A percentile compares a stretch with the other conserved stretches of the same genome.
Conservation (phyloP, 306 rosid genomes). For the Styphnolobium japonicum region DNA sequence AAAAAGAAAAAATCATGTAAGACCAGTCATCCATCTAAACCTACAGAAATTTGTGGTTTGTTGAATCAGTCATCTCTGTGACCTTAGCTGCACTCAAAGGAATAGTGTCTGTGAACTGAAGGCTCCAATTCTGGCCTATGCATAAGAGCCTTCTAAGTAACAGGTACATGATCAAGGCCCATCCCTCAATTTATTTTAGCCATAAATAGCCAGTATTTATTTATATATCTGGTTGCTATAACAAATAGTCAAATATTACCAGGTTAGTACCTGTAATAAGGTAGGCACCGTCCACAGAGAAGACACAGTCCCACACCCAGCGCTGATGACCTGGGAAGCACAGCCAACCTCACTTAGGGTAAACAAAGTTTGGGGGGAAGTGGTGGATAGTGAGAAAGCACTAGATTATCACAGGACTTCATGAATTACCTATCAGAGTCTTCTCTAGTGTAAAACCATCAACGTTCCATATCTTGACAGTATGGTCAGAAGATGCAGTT, state of each 20-base stretch:
- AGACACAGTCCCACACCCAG: slow-evolving; percentile 99
- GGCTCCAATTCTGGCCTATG: neutral
- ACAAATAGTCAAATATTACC: neutral
- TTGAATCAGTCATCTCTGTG: neutral
- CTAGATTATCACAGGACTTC: slow-evolving; percentile 12
- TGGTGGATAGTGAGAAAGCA: neutral
- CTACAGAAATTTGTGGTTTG: neutral
- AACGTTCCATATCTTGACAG: slow-evolving; percentile 97
- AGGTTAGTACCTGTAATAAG: slow-evolving; percentile 81
- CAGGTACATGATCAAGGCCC: neutral
- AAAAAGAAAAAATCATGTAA: neutral
- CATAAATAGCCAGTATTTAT: neutral
- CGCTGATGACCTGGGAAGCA: slow-evolving; percentile 77
- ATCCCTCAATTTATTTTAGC: neutral
- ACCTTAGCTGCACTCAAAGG: neutral
- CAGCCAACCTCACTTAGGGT: slow-evolving; percentile 15
- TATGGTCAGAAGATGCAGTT: slow-evolving; percentile 89
- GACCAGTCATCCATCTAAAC: neutral
- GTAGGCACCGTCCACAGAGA: slow-evolving; percentile 97
- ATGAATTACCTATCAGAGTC: slow-evolving; percentile 70
- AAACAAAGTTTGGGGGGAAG: slow-evolving; percentile 11
- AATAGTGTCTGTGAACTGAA: neutral
- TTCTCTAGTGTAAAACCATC: slow-evolving; percentile 97
- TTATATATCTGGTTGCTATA: neutral
- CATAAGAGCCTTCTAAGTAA: neutral